Conservation (phyloP, 495 filamentous ascomycete species). For the Penicillium ochrochloron region DNA sequence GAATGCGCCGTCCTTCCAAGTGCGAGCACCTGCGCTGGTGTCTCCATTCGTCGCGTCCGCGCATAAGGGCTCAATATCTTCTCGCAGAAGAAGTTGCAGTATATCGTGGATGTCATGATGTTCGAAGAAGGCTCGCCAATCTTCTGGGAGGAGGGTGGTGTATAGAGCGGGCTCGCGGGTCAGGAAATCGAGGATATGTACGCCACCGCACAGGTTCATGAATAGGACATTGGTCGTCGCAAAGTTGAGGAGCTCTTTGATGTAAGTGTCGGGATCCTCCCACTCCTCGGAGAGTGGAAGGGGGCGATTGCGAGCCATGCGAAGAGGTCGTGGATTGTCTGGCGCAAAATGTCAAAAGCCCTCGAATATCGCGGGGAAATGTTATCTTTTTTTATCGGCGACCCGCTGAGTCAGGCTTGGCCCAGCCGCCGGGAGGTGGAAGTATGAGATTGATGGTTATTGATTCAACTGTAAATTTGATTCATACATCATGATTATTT, state of each 20-base stretch:
- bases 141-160: constrained; percentile 67
- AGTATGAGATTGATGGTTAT: background rate
- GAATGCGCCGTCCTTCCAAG: constrained; percentile 56
- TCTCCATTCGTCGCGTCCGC: constrained; percentile 11
- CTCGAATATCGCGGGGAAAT: constrained; percentile 24
- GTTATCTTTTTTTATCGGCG: constrained; percentile 26
- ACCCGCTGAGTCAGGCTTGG: constrained; percentile 24
- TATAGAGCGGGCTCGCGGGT: constrained; percentile 84
- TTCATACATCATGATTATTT: background rate
- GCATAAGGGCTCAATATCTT: constrained; percentile 58
- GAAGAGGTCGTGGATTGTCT: constrained; percentile 10
- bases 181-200: constrained; percentile 96
- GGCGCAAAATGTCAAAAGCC: constrained; percentile 3
- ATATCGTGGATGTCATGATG: constrained; percentile 70
- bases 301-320: constrained; percentile 37
- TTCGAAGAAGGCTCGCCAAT: constrained; percentile 81
- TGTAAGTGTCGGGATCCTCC: constrained; percentile 67
- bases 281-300: constrained; percentile 65
- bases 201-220: constrained; percentile 84
- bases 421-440: background rate
- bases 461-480: background rate
- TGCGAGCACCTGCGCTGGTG: constrained; percentile 8
- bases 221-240: constrained; percentile 76
- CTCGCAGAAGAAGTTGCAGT: constrained; percentile 76
- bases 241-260: constrained; percentile 78